Percentiles rank a stretch among this genome's conserved stretches.
Evolutionary conservation across 352 stramenopile species (phyloP).

Genomic region (Globisporangium mamillatum): DNA sequence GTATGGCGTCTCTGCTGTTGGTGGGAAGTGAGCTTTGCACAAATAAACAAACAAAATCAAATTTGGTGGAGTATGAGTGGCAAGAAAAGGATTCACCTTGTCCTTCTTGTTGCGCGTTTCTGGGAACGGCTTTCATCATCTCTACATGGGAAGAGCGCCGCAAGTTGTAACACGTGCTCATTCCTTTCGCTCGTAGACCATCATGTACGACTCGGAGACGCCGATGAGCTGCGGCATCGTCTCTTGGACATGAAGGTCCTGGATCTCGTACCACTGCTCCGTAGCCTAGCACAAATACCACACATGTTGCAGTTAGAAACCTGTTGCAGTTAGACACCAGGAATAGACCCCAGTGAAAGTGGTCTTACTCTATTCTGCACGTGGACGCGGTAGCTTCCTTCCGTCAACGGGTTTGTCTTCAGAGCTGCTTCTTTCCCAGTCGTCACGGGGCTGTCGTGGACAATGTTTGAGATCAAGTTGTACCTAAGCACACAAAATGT

Average conservation of each 20-base stretch:
- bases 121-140: background rate
- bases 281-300: conserved; percentile 51
- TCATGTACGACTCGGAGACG: conserved; percentile 93
- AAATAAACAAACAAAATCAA: background rate
- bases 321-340: background rate
- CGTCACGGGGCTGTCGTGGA: conserved; percentile 93
- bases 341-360: background rate
- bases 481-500: conserved; percentile 77
- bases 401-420: conserved; percentile 92
- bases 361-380: conserved; percentile 89
- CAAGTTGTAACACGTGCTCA: conserved; percentile 22
- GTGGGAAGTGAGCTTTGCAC: background rate
- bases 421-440: conserved; percentile 87
- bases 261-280: conserved; percentile 98
- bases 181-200: conserved; percentile 86
- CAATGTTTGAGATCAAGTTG: conserved; percentile 98
- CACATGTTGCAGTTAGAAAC: background rate
- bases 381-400: conserved; percentile 96
- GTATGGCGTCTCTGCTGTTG: conserved; percentile 56
- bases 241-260: conserved; percentile 97
- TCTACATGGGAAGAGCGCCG: background rate
- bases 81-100: background rate
- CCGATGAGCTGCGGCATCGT: conserved; percentile 98
- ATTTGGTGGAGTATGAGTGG: background rate
- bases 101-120: background rate